Conservation (phyloP, 768 basidiomycete genomes). For the Naematelia aurantialba region DNA sequence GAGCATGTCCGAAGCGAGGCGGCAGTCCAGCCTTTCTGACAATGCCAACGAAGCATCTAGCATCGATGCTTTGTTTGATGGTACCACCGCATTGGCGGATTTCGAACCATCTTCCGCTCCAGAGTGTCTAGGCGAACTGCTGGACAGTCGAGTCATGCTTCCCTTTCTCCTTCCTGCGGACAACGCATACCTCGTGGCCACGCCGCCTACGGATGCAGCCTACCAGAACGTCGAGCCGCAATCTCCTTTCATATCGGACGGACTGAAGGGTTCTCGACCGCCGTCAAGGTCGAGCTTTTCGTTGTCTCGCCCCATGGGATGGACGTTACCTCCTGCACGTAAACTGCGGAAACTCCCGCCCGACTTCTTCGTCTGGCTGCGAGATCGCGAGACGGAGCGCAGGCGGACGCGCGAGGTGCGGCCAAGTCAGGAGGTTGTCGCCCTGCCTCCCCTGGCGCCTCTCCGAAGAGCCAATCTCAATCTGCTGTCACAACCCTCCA, state of each 20-base stretch:
- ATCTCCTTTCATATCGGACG: constrained; percentile 31
- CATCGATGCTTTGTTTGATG: constrained; percentile 80
- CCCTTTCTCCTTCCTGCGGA: constrained; percentile 73
- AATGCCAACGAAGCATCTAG: constrained; percentile 41
- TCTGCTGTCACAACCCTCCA: constrained; percentile 9
- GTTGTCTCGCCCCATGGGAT: constrained; percentile 40
- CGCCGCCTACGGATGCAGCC: constrained; percentile 36
- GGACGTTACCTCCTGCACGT: constrained; percentile 17
- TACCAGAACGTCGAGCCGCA: constrained; percentile 24
- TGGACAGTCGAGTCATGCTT: constrained; percentile 91
- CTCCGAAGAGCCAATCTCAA: constrained; percentile 4
- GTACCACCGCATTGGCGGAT: constrained; percentile 58
- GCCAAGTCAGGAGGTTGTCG: constrained; percentile 2
- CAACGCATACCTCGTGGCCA: constrained; percentile 69
- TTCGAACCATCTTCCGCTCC: constrained; percentile 79
- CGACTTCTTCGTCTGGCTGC: constrained; percentile 48
- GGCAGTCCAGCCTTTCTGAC: constrained; percentile 65
- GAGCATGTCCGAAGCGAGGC: constrained; percentile 56
- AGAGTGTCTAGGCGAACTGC: constrained; percentile 78
- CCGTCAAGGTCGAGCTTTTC: constrained; percentile 40
- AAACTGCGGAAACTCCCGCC: constrained; percentile 33
- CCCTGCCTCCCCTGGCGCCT: constrained; percentile 13
- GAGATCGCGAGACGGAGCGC: constrained; percentile 23
- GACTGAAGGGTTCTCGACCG: constrained; percentile 20
- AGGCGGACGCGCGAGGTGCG: constrained; percentile 7